Conservation (phyloP, 352 stramenopile species). For the Phytophthora agathidicida region DNA sequence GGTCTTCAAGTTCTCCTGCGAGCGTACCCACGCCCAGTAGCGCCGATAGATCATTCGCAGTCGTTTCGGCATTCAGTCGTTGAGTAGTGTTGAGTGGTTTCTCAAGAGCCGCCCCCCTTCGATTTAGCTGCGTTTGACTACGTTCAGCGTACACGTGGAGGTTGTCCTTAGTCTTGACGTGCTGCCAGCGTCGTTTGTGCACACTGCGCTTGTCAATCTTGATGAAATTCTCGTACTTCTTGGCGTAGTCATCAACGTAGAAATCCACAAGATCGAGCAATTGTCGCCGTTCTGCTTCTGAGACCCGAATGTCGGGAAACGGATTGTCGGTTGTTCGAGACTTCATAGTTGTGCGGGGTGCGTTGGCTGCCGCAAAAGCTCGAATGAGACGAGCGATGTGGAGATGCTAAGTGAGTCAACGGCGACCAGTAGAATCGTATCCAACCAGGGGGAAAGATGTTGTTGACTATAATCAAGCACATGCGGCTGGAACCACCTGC, state of each 20-base stretch:
- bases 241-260: constrained; percentile 14
- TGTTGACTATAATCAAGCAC: too few relatives aligned
- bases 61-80: neutral
- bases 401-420: too few relatives aligned
- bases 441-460: too few relatives aligned
- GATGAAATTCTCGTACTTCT: constrained; percentile 22
- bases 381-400: too few relatives aligned
- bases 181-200: constrained; percentile 15
- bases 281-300: constrained; percentile 1
- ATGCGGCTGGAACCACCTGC: too few relatives aligned
- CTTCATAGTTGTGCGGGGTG: too few relatives aligned
- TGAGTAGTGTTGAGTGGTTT: constrained; percentile 4
- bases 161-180: constrained; percentile 18
- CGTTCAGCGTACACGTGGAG: constrained; percentile 19
- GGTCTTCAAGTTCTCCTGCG: constrained; percentile 26
- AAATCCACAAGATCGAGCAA: constrained; percentile 8
- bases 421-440: too few relatives aligned
- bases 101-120: neutral
- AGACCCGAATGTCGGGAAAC: neutral
- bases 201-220: constrained; percentile 16
- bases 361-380: too few relatives aligned
- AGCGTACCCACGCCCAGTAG: constrained; percentile 24
- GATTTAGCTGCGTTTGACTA: neutral
- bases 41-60: constrained; percentile 1
- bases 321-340: too few relatives aligned